Conservation (phyloP, 257 asterid genomes). For the Forsythia suspensa region DNA sequence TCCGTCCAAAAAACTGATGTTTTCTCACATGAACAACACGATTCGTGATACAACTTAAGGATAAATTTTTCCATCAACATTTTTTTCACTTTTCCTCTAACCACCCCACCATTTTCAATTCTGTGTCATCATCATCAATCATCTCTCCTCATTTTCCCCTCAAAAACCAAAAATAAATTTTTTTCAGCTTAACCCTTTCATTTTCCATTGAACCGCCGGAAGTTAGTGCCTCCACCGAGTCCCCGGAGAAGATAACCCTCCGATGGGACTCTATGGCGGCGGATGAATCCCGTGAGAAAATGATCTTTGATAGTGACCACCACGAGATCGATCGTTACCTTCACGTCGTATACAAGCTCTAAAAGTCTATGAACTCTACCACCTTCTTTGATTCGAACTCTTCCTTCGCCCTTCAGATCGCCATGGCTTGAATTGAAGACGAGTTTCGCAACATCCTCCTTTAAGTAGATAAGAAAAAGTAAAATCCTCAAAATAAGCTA, state of each 20-base stretch:
- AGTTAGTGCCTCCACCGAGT: conserved; percentile 26
- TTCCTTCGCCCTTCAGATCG: conserved; percentile 63
- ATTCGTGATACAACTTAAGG: too few relatives aligned
- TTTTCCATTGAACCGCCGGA: conserved; percentile 65
- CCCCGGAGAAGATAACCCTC: conserved; percentile 65
- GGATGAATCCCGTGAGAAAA: conserved; percentile 61
- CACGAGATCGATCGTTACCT: conserved; percentile 71
- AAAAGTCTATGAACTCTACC: conserved; percentile 48
- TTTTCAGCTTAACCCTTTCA: conserved; percentile 11
- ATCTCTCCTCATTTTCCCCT: too few relatives aligned
- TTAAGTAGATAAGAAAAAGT: neutral
- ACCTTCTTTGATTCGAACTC: conserved; percentile 45
- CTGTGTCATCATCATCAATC: too few relatives aligned
- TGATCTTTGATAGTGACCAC: conserved; percentile 80
- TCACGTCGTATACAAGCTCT: conserved; percentile 79
- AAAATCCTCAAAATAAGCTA: neutral
- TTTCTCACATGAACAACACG: too few relatives aligned
- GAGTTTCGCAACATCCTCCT: conserved; percentile 83
- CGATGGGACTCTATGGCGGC: conserved; percentile 93
- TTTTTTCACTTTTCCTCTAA: too few relatives aligned
- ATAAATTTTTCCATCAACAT: too few relatives aligned
- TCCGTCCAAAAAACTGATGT: too few relatives aligned
- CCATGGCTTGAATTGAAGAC: conserved; percentile 95
- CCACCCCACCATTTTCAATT: neutral
- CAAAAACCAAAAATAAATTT: too few relatives aligned